These are phyloP conservation scores for Xylaria sp. DNA, from an alignment of 2,329 filamentous ascomycete species.

Conservation along the genomic window DNA sequence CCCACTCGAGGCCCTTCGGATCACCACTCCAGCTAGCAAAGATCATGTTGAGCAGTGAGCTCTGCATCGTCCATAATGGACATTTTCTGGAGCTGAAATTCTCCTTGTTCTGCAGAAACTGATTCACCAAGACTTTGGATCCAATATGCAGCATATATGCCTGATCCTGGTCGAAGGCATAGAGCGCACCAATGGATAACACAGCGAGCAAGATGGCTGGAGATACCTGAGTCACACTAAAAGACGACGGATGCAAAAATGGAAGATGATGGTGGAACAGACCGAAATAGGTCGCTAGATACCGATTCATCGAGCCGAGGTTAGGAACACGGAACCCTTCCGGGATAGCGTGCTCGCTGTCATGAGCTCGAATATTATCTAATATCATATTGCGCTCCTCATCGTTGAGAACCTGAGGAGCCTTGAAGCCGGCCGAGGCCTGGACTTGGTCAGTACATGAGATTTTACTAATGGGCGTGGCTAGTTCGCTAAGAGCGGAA, in stretches of 20 bases:
- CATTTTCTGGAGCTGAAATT: constrained; percentile 99
- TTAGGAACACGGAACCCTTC: constrained; percentile 91
- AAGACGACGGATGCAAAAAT: constrained; percentile 93
- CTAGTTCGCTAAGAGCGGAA: constrained; percentile 29
- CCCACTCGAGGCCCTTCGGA: constrained; percentile 97
- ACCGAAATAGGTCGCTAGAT: constrained; percentile 95
- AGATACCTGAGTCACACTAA: constrained; percentile 81
- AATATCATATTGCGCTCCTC: constrained; percentile 87
- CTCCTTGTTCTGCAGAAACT: constrained; percentile 97
- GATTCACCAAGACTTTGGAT: constrained; percentile 95
- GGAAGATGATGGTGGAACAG: constrained; percentile 97
- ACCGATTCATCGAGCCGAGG: constrained; percentile 84
- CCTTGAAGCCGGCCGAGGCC: constrained; percentile 73
- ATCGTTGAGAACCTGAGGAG: constrained; percentile 84
- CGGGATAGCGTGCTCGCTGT: constrained; percentile 83
- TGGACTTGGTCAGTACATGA: constrained; percentile 76
- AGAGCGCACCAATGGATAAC: constrained; percentile 93
- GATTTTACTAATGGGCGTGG: constrained; percentile 56
- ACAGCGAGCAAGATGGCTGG: constrained; percentile 88
- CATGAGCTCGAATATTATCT: constrained; percentile 84
- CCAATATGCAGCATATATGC: constrained; percentile 98
- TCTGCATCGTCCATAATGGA: constrained; percentile 98
- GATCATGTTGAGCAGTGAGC: constrained; percentile 96
- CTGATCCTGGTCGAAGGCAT: constrained; percentile 96
- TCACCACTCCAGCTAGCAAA: constrained; percentile 99